Percentiles rank a stretch among this genome's conserved stretches.
phyloP scores from a whole-genome alignment of 1,139 yeast genomes.

The Candida glucosophila region DNA sequence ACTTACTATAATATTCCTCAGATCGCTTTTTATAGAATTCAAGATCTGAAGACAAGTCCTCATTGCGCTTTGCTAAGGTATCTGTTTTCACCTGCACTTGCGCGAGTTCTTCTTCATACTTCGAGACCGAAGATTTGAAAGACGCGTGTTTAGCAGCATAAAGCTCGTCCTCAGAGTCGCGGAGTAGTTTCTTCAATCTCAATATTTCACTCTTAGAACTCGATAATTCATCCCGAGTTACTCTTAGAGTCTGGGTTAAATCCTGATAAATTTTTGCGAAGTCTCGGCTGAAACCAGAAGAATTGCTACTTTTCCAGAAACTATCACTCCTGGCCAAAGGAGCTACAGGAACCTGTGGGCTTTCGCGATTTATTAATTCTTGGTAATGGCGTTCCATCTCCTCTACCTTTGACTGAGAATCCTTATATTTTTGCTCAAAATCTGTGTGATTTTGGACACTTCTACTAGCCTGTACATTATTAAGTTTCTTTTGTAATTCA shows the following conservation, averaged over 20 bases:
- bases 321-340: conserved; percentile 24
- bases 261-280: conserved; percentile 49
- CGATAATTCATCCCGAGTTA: conserved; percentile 43
- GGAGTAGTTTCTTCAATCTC: conserved; percentile 40
- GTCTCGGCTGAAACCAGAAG: conserved; percentile 30
- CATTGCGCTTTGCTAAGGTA: conserved; percentile 39
- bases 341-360: conserved; percentile 7
- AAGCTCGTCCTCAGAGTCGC: conserved; percentile 40
- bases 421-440: conserved; percentile 29
- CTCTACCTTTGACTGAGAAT: conserved; percentile 25
- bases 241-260: conserved; percentile 39
- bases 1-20: conserved; percentile 63
- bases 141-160: conserved; percentile 30
- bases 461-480: conserved; percentile 33
- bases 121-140: conserved; percentile 27
- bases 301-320: conserved; percentile 25
- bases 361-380: conserved; percentile 13
- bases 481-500: conserved; percentile 37
- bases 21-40: conserved; percentile 64
- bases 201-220: conserved; percentile 43
- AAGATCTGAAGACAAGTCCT: conserved; percentile 44
- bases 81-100: conserved; percentile 44
- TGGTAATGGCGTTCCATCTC: conserved; percentile 27
- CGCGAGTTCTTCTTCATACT: conserved; percentile 36
- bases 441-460: conserved; percentile 27